Base-by-base conservation (phyloP, 163 green algal genomes). In the Smithsoniella earleae region DNA sequence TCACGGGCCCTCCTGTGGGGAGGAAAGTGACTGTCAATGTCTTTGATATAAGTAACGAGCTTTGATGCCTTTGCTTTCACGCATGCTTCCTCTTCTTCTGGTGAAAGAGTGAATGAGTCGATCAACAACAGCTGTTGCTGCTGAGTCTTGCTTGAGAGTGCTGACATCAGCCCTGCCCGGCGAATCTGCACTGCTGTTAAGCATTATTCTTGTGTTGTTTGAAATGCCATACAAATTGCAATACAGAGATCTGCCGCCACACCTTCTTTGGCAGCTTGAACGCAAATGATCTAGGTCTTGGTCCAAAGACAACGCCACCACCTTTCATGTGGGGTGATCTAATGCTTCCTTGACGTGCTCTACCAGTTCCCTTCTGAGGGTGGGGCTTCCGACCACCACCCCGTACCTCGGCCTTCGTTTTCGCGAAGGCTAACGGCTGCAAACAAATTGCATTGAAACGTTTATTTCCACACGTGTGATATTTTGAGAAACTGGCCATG, bases 81-180 rank as follows among this genome's bases (percentile, higher is more conserved):
- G 25, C 58, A 40, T 33, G 10, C 6, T 13, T 69, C n/a, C 31
- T 4, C 25, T 13, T 69, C n/a, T 69, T n/a, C 58, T n/a, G 5
- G 10, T 25, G 58, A 69, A 5, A 69, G 58, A 13, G 58, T 43
- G 25, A 69, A 34, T 13, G 58, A 69, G 18, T 97, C 86, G 18
- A 97, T 73, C 0, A 97, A 63, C 2, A 93, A 58, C 45, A 97
- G 77, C 3, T 89, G 81, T 2, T 87, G 86, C 77, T 97, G 90
- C n/a, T 82, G 77, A 20, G 82, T 77, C 49, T 92, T 92, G 34
- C 91, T 89, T 3, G 89, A 92, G 25, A 98, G 82, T 4, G 92
- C 92, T 66, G 81, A 86, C 76, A 83, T 85, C 44, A 96, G 78
- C 0, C 87, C 90, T 44, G 91, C 76, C 18, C 85, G 81, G 8